Conservation (phyloP, 345 rosid genomes). For the Cardamine occulta region DNA sequence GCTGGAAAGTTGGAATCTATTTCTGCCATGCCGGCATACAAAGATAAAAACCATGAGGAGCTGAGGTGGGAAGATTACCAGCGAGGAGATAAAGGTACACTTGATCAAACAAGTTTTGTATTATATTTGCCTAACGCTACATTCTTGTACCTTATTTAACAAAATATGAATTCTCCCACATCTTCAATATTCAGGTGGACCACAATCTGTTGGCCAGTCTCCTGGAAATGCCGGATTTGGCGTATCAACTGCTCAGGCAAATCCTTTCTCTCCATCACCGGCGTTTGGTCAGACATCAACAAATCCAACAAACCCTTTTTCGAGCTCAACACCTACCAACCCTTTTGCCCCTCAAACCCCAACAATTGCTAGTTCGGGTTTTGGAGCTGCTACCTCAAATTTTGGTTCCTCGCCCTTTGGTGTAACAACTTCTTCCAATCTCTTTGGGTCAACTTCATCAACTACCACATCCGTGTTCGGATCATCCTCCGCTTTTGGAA, state of each 20-base stretch:
- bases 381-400: slow-evolving; percentile 49
- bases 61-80: slow-evolving; percentile 98
- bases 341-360: slow-evolving; percentile 69
- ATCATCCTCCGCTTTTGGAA: slow-evolving; percentile 65
- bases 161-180: slow-evolving; percentile 8
- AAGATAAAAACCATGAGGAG: slow-evolving; percentile 93
- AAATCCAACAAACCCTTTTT: slow-evolving; percentile 55
- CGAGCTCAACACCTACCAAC: slow-evolving; percentile 54
- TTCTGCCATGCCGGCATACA: slow-evolving; percentile 86
- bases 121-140: slow-evolving; percentile 20
- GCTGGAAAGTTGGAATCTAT: slow-evolving; percentile 89
- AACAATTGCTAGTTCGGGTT: slow-evolving; percentile 44
- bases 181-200: slow-evolving; percentile 68
- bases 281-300: slow-evolving; percentile 64
- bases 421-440: slow-evolving; percentile 52
- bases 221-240: slow-evolving; percentile 63
- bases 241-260: slow-evolving; percentile 54
- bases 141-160: slow-evolving; percentile 17
- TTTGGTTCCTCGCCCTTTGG: slow-evolving; percentile 57
- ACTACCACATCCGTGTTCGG: slow-evolving; percentile 56
- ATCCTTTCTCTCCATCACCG: slow-evolving; percentile 62
- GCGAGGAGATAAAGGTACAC: slow-evolving; percentile 90
- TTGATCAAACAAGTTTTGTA: slow-evolving; percentile 14
- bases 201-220: slow-evolving; percentile 65
- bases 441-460: slow-evolving; percentile 62